These are phyloP conservation scores for Suillus variegatus DNA, from an alignment of 768 basidiomycete species.

Conservation along the genomic window DNA sequence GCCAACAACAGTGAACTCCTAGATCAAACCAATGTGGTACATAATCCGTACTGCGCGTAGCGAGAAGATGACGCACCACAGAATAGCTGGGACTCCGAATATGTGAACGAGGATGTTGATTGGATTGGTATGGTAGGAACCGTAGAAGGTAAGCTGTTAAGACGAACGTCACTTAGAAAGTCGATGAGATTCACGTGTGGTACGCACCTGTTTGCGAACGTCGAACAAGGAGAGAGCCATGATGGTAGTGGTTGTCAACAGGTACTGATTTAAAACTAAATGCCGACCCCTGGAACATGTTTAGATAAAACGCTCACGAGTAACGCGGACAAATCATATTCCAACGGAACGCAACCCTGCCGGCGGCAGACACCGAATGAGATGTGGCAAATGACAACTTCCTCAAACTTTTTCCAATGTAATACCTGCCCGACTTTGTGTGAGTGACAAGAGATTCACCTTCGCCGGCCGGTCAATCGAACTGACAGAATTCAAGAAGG, in stretches of 20 bases:
- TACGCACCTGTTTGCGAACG: conserved; percentile 65
- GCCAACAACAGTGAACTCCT: conserved; percentile 67
- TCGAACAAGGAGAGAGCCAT: conserved; percentile 54
- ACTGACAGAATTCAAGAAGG: neutral
- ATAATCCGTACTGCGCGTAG: conserved; percentile 12
- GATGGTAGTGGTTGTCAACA: conserved; percentile 9
- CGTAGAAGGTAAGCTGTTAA: conserved; percentile 84
- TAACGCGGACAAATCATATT: neutral
- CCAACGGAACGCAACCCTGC: neutral
- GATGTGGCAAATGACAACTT: neutral
- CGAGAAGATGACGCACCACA: conserved; percentile 57
- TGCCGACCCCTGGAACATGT: neutral
- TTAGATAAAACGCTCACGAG: neutral
- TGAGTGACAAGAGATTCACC: neutral
- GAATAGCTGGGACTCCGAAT: conserved; percentile 77
- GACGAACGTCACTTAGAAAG: conserved; percentile 6
- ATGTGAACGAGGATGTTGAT: conserved; percentile 86
- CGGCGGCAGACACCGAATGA: neutral
- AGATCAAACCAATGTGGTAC: conserved; percentile 9
- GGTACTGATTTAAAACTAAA: neutral
- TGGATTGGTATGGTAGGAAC: conserved; percentile 85
- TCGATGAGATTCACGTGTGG: neutral
- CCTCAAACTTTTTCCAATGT: neutral
- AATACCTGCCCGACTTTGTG: neutral
- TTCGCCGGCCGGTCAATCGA: neutral